Conservation (phyloP, 2,329 filamentous ascomycete genomes). For the Colletotrichum trifolii region DNA sequence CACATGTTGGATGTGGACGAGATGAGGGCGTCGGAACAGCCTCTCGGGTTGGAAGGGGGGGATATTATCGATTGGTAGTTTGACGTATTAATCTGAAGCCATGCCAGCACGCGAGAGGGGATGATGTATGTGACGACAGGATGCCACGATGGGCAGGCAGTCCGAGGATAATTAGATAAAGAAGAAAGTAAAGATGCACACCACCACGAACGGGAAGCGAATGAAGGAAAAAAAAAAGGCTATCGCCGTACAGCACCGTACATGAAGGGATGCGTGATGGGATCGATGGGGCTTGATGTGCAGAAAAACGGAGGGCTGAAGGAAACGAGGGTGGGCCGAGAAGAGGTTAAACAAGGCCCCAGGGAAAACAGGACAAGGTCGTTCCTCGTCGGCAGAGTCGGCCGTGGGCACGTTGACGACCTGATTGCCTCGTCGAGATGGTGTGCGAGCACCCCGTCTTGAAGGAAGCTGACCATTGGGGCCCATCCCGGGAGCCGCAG, state of each 20-base stretch:
- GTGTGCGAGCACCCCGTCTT: constrained; percentile 8
- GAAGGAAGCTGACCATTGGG: constrained; percentile 7
- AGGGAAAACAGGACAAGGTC: constrained; percentile 2
- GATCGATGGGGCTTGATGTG: constrained; percentile 2
- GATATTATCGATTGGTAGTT: background rate
- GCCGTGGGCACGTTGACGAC: constrained; percentile 19
- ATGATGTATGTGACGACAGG: background rate
- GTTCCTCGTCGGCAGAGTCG: constrained; percentile 20
- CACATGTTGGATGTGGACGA: constrained; percentile 26
- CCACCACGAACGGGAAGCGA: background rate
- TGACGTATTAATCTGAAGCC: constrained; percentile 17
- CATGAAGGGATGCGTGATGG: constrained; percentile 18
- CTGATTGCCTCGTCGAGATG: constrained; percentile 13
- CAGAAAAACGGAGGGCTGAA: background rate
- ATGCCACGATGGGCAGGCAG: background rate
- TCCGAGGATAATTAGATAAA: constrained; percentile 11
- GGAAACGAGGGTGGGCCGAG: constrained; percentile 19
- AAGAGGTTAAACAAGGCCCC: constrained; percentile 25
- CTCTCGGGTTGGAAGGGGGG: background rate
- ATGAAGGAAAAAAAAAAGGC: background rate
- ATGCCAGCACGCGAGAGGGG: constrained; percentile 32
- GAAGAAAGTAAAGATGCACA: background rate
- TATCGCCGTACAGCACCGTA: background rate
- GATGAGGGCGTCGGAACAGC: background rate
- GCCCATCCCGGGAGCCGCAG: constrained; percentile 18